Evolutionary conservation across 306 rosid species (phyloP).

Genomic region (Cucumis hystrix): DNA sequence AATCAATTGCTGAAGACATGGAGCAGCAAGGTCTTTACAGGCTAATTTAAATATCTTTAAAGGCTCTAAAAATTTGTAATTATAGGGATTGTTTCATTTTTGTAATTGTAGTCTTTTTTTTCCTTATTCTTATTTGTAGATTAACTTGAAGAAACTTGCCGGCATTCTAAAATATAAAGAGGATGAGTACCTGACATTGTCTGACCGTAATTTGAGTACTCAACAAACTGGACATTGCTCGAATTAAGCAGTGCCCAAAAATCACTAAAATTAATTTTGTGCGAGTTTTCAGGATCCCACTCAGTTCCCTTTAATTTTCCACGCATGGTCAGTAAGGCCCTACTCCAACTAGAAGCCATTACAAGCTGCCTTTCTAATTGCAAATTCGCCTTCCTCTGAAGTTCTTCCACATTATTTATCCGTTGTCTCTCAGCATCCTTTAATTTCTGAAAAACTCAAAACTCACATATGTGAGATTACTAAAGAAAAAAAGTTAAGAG

Average conservation of each 20-base stretch:
- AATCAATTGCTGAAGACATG: not conserved
- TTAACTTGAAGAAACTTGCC: not conserved
- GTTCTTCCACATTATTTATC: slow-evolving; percentile 58
- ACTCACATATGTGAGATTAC: slow-evolving; percentile 1
- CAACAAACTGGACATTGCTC: slow-evolving; percentile 66
- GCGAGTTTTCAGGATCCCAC: slow-evolving; percentile 91
- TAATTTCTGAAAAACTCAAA: slow-evolving; percentile 39
- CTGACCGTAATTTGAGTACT: slow-evolving; percentile 90
- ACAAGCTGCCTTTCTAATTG: slow-evolving; percentile 97
- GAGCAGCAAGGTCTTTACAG: not conserved
- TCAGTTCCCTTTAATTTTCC: slow-evolving; percentile 86
- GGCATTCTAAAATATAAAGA: not conserved
- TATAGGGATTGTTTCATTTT: too few species aligned
- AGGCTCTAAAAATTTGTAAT: not conserved
- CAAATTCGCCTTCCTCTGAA: slow-evolving; percentile 61
- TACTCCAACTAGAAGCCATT: slow-evolving; percentile 85
- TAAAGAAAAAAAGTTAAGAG: not conserved
- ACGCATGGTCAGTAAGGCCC: slow-evolving; percentile 56
- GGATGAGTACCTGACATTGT: slow-evolving; percentile 53
- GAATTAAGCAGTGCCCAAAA: slow-evolving; percentile 70
- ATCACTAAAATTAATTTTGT: slow-evolving; percentile 67
- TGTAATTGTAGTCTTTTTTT: not conserved
- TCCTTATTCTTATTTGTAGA: not conserved
- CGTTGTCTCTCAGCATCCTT: slow-evolving; percentile 70
- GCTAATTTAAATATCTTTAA: not conserved